Base-by-base conservation (phyloP, 495 filamentous ascomycete genomes). In the Sordaria brevicollis region DNA sequence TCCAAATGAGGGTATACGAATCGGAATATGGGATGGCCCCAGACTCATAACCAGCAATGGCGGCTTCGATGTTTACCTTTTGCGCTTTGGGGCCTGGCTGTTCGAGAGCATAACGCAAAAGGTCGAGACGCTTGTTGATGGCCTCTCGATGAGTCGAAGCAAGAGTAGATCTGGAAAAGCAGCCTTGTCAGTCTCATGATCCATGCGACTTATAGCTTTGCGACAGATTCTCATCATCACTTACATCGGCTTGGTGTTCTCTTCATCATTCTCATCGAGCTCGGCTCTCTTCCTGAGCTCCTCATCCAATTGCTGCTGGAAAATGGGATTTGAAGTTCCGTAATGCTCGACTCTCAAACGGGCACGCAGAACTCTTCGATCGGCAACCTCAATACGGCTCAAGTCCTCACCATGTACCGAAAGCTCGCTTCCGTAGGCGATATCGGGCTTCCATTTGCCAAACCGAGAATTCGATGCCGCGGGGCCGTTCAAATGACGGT, bases 1-100 rank as follows among this genome's bases (percentile, higher is more conserved):
- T 79, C 68, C 80, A 86, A 70, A 85, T 76, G 29, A 86, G 69
- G 19, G 82, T 84, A 70, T 79, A 84, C 5, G 77, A 67, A 13
- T 69, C 31, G 5, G 81, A 81, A 68, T 76, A 82, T 67, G 68
- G 65, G 71, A 86, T 84, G 19, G 71, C 71, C 10, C 81, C 83
- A 11, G 78, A 75, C 35, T 75, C 71, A 68, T 86, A 84, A 17
- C 79, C 82, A 4, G 77, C 65, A 57, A 84, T 81, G 49, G 82
- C 82, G 31, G 79, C 80, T 35, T 74, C 67, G 66, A 85, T 84
- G 71, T 85, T 84, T 19, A 71, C 68, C n/a, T 70, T 69, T 68
- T 86, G 82, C 70, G 82, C 83, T 38, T 75, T 68, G 65, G 76
- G 80, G 25, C 70, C 75, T 0, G 74, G 62, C 13, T 41, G 5